Evolutionary conservation across 2,329 filamentous ascomycete genomes (phyloP).

Genomic region (Cladosporium sp.): DNA sequence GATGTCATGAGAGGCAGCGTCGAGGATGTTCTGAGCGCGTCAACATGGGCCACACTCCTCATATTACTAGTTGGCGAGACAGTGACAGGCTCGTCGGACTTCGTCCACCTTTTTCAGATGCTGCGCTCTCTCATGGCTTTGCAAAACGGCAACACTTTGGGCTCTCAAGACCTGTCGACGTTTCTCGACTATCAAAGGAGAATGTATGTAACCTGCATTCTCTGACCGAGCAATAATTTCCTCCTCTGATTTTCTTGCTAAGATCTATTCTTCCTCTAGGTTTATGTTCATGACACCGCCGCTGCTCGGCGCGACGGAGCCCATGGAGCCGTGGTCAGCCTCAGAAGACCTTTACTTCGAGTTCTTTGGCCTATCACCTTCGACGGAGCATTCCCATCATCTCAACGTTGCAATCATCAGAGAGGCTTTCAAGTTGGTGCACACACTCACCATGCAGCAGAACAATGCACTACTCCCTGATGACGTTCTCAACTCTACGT

Average conservation of each 20-base stretch:
- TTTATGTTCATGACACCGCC: conserved; percentile 22
- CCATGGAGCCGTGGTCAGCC: conserved; percentile 11
- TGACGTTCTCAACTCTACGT: background rate
- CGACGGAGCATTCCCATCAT: background rate
- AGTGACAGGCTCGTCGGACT: conserved; percentile 46
- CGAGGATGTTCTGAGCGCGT: conserved; percentile 41
- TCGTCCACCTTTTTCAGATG: conserved; percentile 42
- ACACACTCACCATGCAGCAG: conserved; percentile 4
- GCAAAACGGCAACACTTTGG: conserved; percentile 4
- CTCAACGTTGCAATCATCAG: conserved; percentile 17
- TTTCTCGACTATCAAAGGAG: conserved; percentile 40
- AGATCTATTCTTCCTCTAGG: background rate
- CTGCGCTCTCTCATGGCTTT: conserved; percentile 35
- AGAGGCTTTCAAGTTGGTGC: conserved; percentile 20
- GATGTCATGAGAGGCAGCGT: conserved; percentile 37
- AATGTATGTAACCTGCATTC: conserved; percentile 31
- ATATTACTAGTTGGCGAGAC: conserved; percentile 47
- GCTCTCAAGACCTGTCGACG: conserved; percentile 26
- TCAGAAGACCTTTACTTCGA: conserved; percentile 18
- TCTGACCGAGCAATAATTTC: background rate
- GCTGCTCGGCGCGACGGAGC: conserved; percentile 15
- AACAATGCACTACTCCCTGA: conserved; percentile 2
- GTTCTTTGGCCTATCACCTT: conserved; percentile 12
- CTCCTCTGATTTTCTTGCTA: background rate
- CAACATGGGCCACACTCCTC: conserved; percentile 43